phyloP scores from a whole-genome alignment of 2,329 filamentous ascomycete genomes.

The Neurospora crassa region DNA sequence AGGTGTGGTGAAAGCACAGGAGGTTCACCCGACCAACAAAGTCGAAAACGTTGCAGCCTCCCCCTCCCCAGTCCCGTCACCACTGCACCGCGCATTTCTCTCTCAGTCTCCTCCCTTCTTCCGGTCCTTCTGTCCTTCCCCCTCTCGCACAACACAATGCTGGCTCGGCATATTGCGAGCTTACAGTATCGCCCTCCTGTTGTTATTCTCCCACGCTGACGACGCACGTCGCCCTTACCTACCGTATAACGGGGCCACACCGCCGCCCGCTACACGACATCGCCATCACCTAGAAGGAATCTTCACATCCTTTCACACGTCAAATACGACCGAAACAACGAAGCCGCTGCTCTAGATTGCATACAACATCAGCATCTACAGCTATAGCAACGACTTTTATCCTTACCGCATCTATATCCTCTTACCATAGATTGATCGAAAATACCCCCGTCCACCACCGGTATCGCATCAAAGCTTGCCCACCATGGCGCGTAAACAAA shows the following conservation, averaged over 20 bases:
- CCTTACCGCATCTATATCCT: neutral
- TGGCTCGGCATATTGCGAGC: constrained; percentile 7
- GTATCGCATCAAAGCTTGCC: constrained; percentile 2
- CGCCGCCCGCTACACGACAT: neutral
- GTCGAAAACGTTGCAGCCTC: neutral
- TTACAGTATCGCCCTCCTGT: constrained; percentile 4
- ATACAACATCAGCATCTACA: neutral
- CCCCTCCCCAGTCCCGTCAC: neutral
- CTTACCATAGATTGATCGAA: neutral
- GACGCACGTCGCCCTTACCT: neutral
- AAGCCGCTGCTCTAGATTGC: neutral
- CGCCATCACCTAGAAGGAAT: neutral
- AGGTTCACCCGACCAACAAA: neutral
- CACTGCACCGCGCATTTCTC: too few relatives aligned
- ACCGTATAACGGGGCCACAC: neutral
- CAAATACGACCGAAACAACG: neutral
- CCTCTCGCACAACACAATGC: constrained; percentile 10
- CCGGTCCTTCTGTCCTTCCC: neutral
- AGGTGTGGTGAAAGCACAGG: neutral
- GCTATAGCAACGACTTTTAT: neutral
- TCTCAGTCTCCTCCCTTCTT: neutral
- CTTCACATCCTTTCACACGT: neutral
- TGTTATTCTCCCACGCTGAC: constrained; percentile 10
- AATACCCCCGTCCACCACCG: neutral
- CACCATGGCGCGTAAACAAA: constrained; percentile 29